Conservation (phyloP, 2,329 filamentous ascomycete species). For the Sclerotinia spermophila region DNA sequence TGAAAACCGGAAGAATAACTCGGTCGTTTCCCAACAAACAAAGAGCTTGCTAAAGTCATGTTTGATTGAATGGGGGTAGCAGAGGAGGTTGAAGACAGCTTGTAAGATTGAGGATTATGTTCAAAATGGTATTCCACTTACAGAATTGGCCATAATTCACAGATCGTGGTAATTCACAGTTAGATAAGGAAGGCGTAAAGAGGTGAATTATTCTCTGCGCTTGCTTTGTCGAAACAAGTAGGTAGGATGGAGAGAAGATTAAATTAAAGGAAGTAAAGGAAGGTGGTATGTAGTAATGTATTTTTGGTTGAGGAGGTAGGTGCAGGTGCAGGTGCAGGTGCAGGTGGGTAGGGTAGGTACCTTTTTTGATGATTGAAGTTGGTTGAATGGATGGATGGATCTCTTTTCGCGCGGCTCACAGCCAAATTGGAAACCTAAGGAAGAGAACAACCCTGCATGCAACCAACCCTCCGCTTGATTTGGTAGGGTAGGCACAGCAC, state of each 20-base stretch:
- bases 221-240: neutral
- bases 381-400: neutral
- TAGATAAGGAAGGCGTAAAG: conserved; percentile 13
- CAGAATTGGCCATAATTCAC: conserved; percentile 20
- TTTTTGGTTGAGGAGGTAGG: neutral
- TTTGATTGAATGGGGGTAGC: neutral
- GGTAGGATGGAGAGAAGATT: neutral
- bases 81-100: neutral
- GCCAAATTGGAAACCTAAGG: conserved; percentile 13
- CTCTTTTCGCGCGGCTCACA: conserved; percentile 5
- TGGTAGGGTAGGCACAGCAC: too few relatives aligned
- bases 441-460: conserved; percentile 10
- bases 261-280: conserved; percentile 8
- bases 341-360: too few relatives aligned
- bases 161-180: conserved; percentile 5
- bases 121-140: conserved; percentile 10
- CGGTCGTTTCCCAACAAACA: neutral
- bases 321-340: too few relatives aligned
- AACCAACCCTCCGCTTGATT: conserved; percentile 6
- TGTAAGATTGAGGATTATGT: neutral
- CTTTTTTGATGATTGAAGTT: conserved; percentile 10
- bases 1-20: conserved; percentile 2
- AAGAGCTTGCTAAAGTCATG: neutral
- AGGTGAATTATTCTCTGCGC: conserved; percentile 14
- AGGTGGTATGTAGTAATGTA: neutral